Conservation (phyloP, 176 grass and related monocot species). For the Avena sativa region DNA sequence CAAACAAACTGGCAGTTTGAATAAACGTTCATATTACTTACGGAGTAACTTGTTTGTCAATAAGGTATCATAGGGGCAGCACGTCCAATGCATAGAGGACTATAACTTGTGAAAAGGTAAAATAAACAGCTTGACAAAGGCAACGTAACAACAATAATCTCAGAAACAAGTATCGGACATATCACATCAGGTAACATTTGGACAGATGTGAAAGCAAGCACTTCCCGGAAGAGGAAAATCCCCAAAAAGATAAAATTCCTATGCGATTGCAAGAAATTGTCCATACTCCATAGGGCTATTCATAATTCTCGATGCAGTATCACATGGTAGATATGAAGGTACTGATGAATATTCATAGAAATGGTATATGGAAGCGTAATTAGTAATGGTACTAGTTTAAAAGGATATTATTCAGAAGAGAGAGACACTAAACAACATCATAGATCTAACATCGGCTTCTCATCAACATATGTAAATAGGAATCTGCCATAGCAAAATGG, state of each 20-base stretch:
- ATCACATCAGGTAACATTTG: neutral
- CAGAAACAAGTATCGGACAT: neutral
- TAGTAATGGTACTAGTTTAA: neutral
- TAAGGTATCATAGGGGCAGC: neutral
- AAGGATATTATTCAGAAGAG: neutral
- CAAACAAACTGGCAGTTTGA: neutral
- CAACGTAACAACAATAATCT: neutral
- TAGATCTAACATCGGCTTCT: neutral
- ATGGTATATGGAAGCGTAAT: neutral
- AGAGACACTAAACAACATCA: neutral
- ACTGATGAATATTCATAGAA: constrained; percentile 10
- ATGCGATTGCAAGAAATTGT: constrained; percentile 10
- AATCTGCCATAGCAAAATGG: neutral
- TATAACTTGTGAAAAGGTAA: neutral
- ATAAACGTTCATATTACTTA: neutral
- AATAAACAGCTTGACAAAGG: neutral
- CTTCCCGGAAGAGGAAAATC: neutral
- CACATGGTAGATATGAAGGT: neutral
- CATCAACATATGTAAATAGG: neutral
- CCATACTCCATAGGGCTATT: neutral
- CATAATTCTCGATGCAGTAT: constrained; percentile 9
- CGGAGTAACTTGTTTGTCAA: constrained; percentile 9
- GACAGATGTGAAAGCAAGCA: neutral
- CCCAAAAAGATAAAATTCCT: neutral
- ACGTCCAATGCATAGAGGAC: neutral